Evolutionary conservation across 1,139 yeast genomes (phyloP).

Genomic region (Sugiyamaella neomexicana): DNA sequence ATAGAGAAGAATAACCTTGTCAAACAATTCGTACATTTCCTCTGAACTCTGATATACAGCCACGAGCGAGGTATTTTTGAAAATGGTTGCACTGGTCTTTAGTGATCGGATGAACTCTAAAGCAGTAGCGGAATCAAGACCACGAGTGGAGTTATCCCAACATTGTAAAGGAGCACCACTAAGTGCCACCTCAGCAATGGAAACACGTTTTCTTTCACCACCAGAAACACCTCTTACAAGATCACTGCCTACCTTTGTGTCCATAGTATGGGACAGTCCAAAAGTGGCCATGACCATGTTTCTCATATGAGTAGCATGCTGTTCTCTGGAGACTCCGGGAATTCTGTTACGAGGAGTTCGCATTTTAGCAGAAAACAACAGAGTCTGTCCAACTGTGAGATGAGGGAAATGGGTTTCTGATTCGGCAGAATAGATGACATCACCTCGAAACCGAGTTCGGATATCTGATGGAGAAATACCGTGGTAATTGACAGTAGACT

Average conservation of each 20-base stretch:
- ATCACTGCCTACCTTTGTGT: slow-evolving; percentile 71
- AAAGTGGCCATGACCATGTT: slow-evolving; percentile 71
- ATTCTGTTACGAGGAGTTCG: slow-evolving; percentile 68
- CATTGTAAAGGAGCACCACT: slow-evolving; percentile 64
- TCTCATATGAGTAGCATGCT: slow-evolving; percentile 61
- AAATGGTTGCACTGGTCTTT: slow-evolving; percentile 59
- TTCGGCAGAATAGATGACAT: slow-evolving; percentile 72
- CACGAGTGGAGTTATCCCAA: slow-evolving; percentile 78
- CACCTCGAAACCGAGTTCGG: slow-evolving; percentile 57
- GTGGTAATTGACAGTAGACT: slow-evolving; percentile 44
- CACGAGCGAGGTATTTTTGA: slow-evolving; percentile 63
- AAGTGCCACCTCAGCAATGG: slow-evolving; percentile 69
- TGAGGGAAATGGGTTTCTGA: slow-evolving; percentile 72
- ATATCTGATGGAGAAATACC: slow-evolving; percentile 48
- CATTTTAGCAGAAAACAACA: slow-evolving; percentile 61
- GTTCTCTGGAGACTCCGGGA: slow-evolving; percentile 56
- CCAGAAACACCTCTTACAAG: slow-evolving; percentile 79
- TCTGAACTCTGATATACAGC: slow-evolving; percentile 85
- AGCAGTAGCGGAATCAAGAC: slow-evolving; percentile 74
- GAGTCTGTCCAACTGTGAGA: slow-evolving; percentile 68
- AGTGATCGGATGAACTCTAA: slow-evolving; percentile 71
- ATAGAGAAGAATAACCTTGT: slow-evolving; percentile 69
- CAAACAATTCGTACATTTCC: slow-evolving; percentile 72
- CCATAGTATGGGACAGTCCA: slow-evolving; percentile 66
- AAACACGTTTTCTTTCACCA: slow-evolving; percentile 82